These are phyloP conservation scores for Paradendryphiella salina DNA, from an alignment of 2,329 filamentous ascomycete genomes.

Conservation along the genomic window DNA sequence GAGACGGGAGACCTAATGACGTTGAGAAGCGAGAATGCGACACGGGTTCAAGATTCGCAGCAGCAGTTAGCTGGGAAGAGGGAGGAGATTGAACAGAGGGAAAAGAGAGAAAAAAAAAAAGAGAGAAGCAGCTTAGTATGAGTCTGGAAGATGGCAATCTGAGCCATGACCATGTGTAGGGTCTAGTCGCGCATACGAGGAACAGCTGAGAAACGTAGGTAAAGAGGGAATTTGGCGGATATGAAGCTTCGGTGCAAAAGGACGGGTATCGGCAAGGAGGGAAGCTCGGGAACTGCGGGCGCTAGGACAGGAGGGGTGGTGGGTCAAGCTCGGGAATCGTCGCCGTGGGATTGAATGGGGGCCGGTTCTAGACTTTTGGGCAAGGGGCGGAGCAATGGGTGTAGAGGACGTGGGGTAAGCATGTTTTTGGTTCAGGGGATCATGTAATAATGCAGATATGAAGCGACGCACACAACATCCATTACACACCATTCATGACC, in stretches of 20 bases:
- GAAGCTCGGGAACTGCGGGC: too few relatives aligned
- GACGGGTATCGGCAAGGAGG: too few relatives aligned
- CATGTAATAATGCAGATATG: too few relatives aligned
- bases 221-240: neutral
- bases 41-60: neutral
- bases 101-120: too few relatives aligned
- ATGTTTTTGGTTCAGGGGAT: neutral
- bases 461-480: too few relatives aligned
- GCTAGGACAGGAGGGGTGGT: too few relatives aligned
- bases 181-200: conserved; percentile 3
- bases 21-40: neutral
- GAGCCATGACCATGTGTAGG: conserved; percentile 4
- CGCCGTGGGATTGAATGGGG: too few relatives aligned
- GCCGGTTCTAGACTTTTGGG: too few relatives aligned
- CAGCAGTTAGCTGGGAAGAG: neutral
- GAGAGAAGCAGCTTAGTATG: conserved; percentile 4
- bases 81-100: neutral
- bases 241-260: too few relatives aligned
- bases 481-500: too few relatives aligned
- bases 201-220: neutral
- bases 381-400: neutral
- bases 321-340: too few relatives aligned
- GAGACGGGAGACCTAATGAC: conserved; percentile 4
- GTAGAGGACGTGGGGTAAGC: neutral
- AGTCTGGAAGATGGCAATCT: neutral